phyloP scores from a whole-genome alignment of 352 stramenopile genomes.

The Phytophthora cactorum region DNA sequence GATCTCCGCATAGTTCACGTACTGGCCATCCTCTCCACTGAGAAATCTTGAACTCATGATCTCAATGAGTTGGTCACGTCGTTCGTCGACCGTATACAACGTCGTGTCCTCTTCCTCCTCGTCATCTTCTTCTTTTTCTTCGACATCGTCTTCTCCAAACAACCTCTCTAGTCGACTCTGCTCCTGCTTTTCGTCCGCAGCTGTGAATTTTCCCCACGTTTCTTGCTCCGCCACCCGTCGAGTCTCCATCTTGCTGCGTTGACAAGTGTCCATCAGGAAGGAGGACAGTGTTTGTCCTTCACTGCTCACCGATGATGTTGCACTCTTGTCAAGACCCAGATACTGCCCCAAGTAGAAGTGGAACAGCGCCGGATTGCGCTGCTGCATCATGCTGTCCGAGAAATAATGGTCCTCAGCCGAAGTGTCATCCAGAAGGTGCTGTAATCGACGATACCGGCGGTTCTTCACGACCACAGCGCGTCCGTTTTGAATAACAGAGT shows the following conservation, averaged over 20 bases:
- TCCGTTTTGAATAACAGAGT: constrained; percentile 2
- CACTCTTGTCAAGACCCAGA: constrained; percentile 19
- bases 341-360: constrained; percentile 87
- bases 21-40: constrained; percentile 61
- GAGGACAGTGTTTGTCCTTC: constrained; percentile 47
- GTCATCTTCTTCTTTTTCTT: constrained; percentile 57
- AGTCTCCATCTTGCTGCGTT: constrained; percentile 73
- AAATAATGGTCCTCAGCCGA: constrained; percentile 63
- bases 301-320: neutral
- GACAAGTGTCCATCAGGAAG: constrained; percentile 74
- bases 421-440: constrained; percentile 56
- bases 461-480: constrained; percentile 57
- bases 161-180: constrained; percentile 37
- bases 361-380: constrained; percentile 80
- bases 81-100: constrained; percentile 39
- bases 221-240: constrained; percentile 66
- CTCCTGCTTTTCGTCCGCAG: constrained; percentile 48
- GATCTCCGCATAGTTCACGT: constrained; percentile 71
- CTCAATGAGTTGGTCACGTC: constrained; percentile 69
- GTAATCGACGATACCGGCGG: constrained; percentile 70
- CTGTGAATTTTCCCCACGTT: constrained; percentile 55
- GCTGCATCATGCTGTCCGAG: constrained; percentile 83
- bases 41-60: constrained; percentile 81
- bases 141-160: constrained; percentile 40
- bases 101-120: constrained; percentile 40